A percentile compares a stretch with the other conserved stretches of the same genome.
Conservation (phyloP, 257 asterid genomes). For the Solanum neorickii region DNA sequence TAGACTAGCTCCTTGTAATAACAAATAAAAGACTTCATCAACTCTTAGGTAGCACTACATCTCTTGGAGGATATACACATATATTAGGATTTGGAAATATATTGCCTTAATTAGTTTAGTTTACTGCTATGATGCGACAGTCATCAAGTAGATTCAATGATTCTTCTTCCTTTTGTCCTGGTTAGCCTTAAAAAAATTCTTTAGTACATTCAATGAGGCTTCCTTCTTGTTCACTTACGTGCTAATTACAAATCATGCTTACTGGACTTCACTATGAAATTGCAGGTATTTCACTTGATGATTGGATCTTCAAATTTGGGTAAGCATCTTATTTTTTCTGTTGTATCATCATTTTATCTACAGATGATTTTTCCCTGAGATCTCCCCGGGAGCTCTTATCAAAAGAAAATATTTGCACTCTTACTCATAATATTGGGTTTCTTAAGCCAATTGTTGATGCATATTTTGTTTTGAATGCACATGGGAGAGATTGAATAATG, state of each 20-base stretch:
- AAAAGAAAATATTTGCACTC: background rate
- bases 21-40: background rate
- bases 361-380: background rate
- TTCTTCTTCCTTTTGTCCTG: background rate
- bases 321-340: slow-evolving; percentile 22
- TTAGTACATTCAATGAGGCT: background rate
- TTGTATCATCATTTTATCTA: background rate
- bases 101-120: background rate
- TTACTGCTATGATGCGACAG: background rate
- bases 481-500: background rate
- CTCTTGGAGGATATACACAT: background rate
- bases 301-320: slow-evolving; percentile 87
- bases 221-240: background rate
- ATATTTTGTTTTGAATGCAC: background rate
- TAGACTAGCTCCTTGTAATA: background rate
- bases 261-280: slow-evolving; percentile 6
- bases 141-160: background rate
- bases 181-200: background rate
- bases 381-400: background rate
- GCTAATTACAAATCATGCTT: background rate
- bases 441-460: slow-evolving; percentile 1
- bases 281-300: slow-evolving; percentile 92
- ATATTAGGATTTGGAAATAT: background rate
- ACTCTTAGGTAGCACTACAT: background rate
- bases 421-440: background rate